A percentile compares a stretch with the other conserved stretches of the same genome.
Conservation (phyloP, 2,329 filamentous ascomycete species). For the Bretziella fagacearum region DNA sequence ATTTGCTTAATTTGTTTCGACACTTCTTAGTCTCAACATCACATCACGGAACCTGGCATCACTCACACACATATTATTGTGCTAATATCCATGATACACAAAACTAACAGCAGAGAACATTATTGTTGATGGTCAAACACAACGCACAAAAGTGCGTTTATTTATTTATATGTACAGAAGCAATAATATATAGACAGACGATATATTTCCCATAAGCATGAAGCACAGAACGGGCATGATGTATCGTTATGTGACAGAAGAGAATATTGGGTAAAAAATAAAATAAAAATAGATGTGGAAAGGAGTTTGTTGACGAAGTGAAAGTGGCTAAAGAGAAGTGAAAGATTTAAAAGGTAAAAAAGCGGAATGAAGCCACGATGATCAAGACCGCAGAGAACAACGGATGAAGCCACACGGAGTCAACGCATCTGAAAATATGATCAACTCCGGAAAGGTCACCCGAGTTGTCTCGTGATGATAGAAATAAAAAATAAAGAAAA, state of each 20-base stretch:
- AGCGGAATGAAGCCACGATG: background rate
- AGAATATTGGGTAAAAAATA: no score
- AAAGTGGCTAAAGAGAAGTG: background rate
- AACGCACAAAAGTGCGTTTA: background rate
- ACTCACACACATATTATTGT: background rate
- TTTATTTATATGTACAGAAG: constrained; percentile 4
- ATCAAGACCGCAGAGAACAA: no score
- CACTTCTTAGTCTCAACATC: no score
- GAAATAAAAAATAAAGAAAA: constrained; percentile 1
- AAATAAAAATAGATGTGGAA: background rate
- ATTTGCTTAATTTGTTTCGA: no score
- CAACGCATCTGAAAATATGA: constrained; percentile 3
- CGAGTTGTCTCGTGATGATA: no score
- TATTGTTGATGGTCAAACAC: background rate
- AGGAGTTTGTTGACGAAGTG: background rate
- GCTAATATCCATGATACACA: background rate
- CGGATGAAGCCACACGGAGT: no score
- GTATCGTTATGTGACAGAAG: constrained; percentile 4
- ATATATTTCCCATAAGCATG: background rate
- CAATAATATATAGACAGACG: background rate
- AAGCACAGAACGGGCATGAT: constrained; percentile 1
- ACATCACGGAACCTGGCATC: background rate
- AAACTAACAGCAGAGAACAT: background rate
- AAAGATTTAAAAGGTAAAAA: background rate
- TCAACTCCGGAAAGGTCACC: no score